These are phyloP conservation scores for Tolypocladium paradoxum DNA, from an alignment of 2,329 filamentous ascomycete genomes.

Conservation along the genomic window DNA sequence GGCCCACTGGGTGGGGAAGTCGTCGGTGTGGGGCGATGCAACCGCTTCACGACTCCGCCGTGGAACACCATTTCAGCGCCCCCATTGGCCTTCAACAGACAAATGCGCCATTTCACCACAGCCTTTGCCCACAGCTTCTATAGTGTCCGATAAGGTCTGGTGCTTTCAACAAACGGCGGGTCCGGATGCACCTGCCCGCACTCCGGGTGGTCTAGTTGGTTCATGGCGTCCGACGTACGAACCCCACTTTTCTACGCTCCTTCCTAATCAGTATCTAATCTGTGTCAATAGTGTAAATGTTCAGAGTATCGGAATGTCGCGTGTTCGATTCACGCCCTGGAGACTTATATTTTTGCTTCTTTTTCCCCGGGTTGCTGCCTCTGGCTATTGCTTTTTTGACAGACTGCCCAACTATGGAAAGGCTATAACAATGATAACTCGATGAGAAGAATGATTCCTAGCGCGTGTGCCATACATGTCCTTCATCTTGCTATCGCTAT, in stretches of 20 bases:
- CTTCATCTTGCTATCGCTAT: too few relatives aligned
- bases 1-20: too few relatives aligned
- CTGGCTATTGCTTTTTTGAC: too few relatives aligned
- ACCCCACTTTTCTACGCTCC: too few relatives aligned
- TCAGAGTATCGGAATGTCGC: conserved; percentile 15
- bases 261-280: too few relatives aligned
- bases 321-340: conserved; percentile 18
- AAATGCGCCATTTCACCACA: not conserved
- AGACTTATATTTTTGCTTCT: conserved; percentile 11
- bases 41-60: too few relatives aligned
- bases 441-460: too few relatives aligned
- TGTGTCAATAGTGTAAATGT: too few relatives aligned
- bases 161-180: not conserved
- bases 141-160: not conserved
- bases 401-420: too few relatives aligned
- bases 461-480: too few relatives aligned
- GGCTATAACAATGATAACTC: too few relatives aligned
- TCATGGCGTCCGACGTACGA: conserved; percentile 18
- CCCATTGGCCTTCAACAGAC: not conserved
- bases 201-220: conserved; percentile 19
- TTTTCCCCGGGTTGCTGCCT: not conserved
- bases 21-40: not conserved
- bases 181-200: too few relatives aligned
- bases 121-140: not conserved
- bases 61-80: not conserved